These are phyloP conservation scores for Microbotryum silenes-acaulis DNA, from an alignment of 1,284 basidiomycete genomes.

Conservation along the genomic window DNA sequence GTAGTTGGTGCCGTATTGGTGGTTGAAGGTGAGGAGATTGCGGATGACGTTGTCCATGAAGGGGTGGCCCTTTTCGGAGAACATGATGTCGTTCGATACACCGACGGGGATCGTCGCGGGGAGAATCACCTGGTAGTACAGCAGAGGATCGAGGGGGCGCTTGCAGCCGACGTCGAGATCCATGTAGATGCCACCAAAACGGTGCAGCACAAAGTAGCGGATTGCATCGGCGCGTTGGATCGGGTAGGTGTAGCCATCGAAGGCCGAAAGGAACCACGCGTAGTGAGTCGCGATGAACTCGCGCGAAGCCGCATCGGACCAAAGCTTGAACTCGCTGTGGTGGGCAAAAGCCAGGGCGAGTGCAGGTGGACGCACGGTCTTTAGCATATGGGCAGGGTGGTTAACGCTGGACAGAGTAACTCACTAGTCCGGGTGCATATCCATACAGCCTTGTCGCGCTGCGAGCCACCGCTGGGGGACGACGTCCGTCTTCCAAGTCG, in stretches of 20 bases:
- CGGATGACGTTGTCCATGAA: slow-evolving; percentile 91
- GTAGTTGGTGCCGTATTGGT: slow-evolving; percentile 87
- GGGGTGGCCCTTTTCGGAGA: slow-evolving; percentile 73
- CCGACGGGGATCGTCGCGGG: slow-evolving; percentile 94
- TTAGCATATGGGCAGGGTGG: neutral
- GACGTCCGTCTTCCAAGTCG: slow-evolving; percentile 92
- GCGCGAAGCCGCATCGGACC: slow-evolving; percentile 87
- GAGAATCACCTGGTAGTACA: slow-evolving; percentile 79
- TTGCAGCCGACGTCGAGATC: slow-evolving; percentile 95
- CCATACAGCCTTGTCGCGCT: slow-evolving; percentile 41
- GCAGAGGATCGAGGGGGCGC: slow-evolving; percentile 78
- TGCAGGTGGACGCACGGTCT: neutral
- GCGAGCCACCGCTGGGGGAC: slow-evolving; percentile 75
- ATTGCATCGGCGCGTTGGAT: slow-evolving; percentile 97
- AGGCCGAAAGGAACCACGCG: slow-evolving; percentile 85
- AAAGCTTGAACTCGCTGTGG: slow-evolving; percentile 83
- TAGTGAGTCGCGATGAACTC: slow-evolving; percentile 84
- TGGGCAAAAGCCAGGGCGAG: neutral
- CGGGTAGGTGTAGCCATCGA: slow-evolving; percentile 81
- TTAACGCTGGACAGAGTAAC: slow-evolving; percentile 36
- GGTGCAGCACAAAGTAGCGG: slow-evolving; percentile 93
- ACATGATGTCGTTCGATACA: slow-evolving; percentile 95
- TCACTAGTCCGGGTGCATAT: slow-evolving; percentile 70
- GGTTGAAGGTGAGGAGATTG: slow-evolving; percentile 82
- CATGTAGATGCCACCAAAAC: slow-evolving; percentile 92